Conservation (phyloP, 805 yeast species). For the Lachancea waltii region DNA sequence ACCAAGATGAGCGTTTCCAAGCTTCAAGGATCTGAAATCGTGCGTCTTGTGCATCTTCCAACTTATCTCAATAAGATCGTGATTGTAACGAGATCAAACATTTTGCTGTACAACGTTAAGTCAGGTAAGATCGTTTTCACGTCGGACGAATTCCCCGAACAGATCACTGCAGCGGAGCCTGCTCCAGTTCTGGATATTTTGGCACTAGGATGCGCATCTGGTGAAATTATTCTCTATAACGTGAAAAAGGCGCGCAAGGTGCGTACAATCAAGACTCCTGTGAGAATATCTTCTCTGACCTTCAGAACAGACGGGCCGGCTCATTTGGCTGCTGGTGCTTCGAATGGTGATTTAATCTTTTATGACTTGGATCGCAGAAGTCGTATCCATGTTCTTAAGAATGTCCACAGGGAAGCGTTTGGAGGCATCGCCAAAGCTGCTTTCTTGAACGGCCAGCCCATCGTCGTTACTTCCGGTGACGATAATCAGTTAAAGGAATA, state of each 20-base stretch:
- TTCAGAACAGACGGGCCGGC: conserved; percentile 89
- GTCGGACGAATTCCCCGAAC: conserved; percentile 46
- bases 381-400: conserved; percentile 68
- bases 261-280: conserved; percentile 41
- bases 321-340: conserved; percentile 73
- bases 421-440: conserved; percentile 74
- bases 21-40: conserved; percentile 61
- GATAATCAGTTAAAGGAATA: conserved; percentile 85
- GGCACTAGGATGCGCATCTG: conserved; percentile 69
- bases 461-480: conserved; percentile 81
- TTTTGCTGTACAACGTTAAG: conserved; percentile 65
- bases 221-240: conserved; percentile 61
- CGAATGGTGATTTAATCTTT: conserved; percentile 76
- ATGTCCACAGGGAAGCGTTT: conserved; percentile 61
- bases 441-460: conserved; percentile 87
- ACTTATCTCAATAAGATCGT: conserved; percentile 87
- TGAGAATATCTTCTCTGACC: conserved; percentile 53
- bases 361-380: conserved; percentile 70
- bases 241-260: conserved; percentile 55
- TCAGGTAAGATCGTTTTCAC: conserved; percentile 66
- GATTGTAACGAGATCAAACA: conserved; percentile 62
- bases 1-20: conserved; percentile 52
- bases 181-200: conserved; percentile 85
- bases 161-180: conserved; percentile 62
- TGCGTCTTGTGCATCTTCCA: conserved; percentile 62